Conservation (phyloP, 1,284 basidiomycete species). For the Moesziomyces globuligerus region DNA sequence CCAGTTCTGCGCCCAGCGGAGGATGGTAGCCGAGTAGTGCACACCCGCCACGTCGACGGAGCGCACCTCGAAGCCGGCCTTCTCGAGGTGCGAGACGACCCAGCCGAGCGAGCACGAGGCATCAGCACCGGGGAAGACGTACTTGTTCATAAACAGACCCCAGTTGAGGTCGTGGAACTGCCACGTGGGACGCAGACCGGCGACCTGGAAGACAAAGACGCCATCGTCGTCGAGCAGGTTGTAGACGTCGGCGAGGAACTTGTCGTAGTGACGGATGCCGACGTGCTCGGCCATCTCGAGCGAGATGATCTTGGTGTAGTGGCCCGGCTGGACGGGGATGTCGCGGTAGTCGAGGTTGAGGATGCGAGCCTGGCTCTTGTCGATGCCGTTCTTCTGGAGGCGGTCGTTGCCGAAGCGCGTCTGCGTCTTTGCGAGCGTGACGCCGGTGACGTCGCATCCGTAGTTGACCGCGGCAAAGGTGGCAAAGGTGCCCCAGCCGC, state of each 20-base stretch:
- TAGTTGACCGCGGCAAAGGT: conserved; percentile 98
- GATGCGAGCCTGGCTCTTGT: conserved; percentile 82
- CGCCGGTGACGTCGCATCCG: conserved; percentile 90
- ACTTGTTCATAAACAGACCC: conserved; percentile 71
- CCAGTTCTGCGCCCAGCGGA: conserved; percentile 69
- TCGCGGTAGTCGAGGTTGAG: conserved; percentile 95
- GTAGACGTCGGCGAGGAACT: conserved; percentile 91
- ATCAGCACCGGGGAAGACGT: conserved; percentile 95
- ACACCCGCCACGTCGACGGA: conserved; percentile 85
- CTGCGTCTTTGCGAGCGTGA: conserved; percentile 91
- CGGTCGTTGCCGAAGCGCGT: conserved; percentile 90
- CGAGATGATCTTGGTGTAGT: conserved; percentile 92
- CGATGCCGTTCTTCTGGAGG: conserved; percentile 81
- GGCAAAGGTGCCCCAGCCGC: conserved; percentile 96
- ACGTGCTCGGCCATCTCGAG: conserved; percentile 98
- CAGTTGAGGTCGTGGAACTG: conserved; percentile 98
- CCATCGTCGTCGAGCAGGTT: conserved; percentile 94
- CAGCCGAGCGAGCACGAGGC: conserved; percentile 84
- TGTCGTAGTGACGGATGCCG: conserved; percentile 88
- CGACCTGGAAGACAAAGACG: conserved; percentile 93
- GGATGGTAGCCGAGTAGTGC: conserved; percentile 89
- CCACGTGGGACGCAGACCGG: conserved; percentile 91
- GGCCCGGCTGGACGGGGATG: conserved; percentile 81
- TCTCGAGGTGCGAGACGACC: conserved; percentile 84
- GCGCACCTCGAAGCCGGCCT: conserved; percentile 95